These are phyloP conservation scores for Lithospermum erythrorhizon DNA, from an alignment of 257 asterid species.

Conservation along the genomic window DNA sequence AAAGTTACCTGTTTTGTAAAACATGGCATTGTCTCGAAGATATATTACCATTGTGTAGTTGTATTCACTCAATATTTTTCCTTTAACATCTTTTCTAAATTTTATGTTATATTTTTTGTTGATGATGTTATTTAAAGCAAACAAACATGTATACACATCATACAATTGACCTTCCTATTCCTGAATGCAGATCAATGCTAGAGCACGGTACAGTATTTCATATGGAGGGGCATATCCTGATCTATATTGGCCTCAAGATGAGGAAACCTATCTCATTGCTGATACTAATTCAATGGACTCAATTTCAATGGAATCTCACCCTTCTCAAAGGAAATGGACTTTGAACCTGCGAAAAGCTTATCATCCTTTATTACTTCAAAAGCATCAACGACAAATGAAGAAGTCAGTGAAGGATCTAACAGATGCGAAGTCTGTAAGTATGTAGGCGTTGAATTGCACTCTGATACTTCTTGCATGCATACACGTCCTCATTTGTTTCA, in stretches of 20 bases:
- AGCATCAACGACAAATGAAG: constrained; percentile 52
- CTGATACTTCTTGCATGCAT: too few relatives aligned
- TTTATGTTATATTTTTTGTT: too few relatives aligned
- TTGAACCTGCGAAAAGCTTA: constrained; percentile 67
- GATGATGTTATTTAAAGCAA: background rate
- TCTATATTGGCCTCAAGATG: constrained; percentile 50
- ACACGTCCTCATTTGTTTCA: too few relatives aligned
- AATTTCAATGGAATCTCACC: constrained; percentile 28
- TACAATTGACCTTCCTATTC: background rate
- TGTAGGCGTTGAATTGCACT: constrained; percentile 4
- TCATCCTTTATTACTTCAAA: constrained; percentile 81
- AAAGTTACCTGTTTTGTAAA: too few relatives aligned
- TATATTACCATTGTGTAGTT: background rate
- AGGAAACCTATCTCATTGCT: constrained; percentile 24
- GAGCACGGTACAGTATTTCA: constrained; percentile 80
- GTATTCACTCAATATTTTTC: background rate
- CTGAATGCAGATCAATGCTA: constrained; percentile 64
- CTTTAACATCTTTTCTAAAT: too few relatives aligned
- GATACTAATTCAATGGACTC: constrained; percentile 26
- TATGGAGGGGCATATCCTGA: constrained; percentile 80
- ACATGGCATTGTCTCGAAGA: too few relatives aligned
- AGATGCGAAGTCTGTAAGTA: constrained; percentile 73
- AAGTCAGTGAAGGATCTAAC: constrained; percentile 68
- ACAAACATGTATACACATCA: background rate
- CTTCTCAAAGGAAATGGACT: constrained; percentile 50